Base-by-base conservation (phyloP, 805 yeast genomes). In the Saccharomycopsis sp. region DNA sequence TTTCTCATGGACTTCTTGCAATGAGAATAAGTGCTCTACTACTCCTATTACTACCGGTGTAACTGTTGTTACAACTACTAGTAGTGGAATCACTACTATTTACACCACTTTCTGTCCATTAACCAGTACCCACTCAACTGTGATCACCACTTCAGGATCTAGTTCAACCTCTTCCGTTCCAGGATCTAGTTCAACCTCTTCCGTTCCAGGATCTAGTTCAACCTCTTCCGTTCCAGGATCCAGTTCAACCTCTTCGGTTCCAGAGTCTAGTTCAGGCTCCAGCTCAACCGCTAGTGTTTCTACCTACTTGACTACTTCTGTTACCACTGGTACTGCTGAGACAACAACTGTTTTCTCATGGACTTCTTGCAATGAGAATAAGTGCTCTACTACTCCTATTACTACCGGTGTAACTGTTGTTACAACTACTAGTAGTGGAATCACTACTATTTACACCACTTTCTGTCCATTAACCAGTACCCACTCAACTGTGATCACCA, bases 61-160 rank as follows among this genome's bases (percentile, higher is more conserved):
- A 44, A 60, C 69, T 44, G 35, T 22, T 19, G 34, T 29, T 20
- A 25, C 41, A 23, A 38, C 52, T 19, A 57, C 60, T 34, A 35
- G 57, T 34, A 52, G 55, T 2, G 62, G 58, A 56, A 54, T 53
- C 52, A 62, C 23, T 24, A 63, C 67, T 47, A 55, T 54, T 22
- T 60, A 62, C 63, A 64, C 67, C 56, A 64, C 67, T 52, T 63
- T 58, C 63, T 63, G 65, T 57, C 66, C 66, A 62, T 67, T 70
- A 49, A 67, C 67, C 51, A 63, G 63, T 60, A 29, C 12, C 12
- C 38, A 29, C 38, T 7, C 38, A 29, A 47, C 63, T 54, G 50
- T 56, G 7, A 44, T 38, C 38, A 15, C 38, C 12, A 29, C 38
- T 12, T 12, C 38, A 29, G 38, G 38, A 5, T 29, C 38, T 12